phyloP scores from a whole-genome alignment of 805 yeast species.

The Cyberlindnera americana region DNA sequence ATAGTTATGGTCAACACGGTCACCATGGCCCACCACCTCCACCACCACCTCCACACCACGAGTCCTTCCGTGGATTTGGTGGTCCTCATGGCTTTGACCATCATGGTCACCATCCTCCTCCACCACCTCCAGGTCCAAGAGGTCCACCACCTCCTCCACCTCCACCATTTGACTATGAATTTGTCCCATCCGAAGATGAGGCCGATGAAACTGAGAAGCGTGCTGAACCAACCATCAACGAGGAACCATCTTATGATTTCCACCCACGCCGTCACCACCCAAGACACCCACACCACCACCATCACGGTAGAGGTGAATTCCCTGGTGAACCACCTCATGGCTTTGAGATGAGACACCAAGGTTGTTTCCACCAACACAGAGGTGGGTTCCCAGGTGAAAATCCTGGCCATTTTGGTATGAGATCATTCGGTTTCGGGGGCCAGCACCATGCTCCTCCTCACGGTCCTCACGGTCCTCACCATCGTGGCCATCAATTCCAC shows the following conservation, averaged over 20 bases:
- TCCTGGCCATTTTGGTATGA: too few relatives aligned
- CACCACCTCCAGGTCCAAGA: not conserved
- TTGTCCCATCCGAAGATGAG: not conserved
- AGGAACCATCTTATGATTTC: not conserved
- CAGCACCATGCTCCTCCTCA: too few relatives aligned
- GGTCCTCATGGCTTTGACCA: not conserved
- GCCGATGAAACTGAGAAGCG: not conserved
- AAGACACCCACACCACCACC: slow-evolving; percentile 1
- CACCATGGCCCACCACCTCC: not conserved
- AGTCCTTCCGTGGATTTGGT: too few relatives aligned
- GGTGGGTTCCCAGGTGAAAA: not conserved
- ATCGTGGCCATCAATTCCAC: not conserved
- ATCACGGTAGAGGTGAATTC: not conserved
- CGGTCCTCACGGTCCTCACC: slow-evolving; percentile 3
- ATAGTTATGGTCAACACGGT: too few relatives aligned
- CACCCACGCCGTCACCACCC: too few relatives aligned
- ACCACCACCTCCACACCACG: not conserved
- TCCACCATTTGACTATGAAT: not conserved
- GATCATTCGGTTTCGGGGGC: too few relatives aligned
- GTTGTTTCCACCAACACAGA: not conserved
- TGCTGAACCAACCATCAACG: not conserved
- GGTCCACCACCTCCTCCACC: slow-evolving; percentile 6
- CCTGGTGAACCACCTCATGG: not conserved
- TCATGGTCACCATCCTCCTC: not conserved
- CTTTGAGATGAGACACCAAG: slow-evolving; percentile 1